Conservation (phyloP, 140 eudicot genomes). For the Ambrosia hybrid region DNA sequence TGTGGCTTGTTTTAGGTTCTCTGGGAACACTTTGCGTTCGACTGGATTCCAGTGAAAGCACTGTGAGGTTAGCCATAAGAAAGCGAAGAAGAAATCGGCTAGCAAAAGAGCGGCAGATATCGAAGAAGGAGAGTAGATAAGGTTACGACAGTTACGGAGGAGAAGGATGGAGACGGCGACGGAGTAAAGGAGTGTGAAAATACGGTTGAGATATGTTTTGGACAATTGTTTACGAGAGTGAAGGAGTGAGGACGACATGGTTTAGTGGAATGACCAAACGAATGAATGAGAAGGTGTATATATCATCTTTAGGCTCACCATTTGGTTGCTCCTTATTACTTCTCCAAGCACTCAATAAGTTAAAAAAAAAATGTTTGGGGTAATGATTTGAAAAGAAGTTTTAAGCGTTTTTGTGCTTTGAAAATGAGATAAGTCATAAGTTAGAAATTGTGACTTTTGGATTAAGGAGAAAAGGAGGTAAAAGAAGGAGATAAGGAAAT, state of each 20-base stretch:
- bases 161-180: conserved; percentile 26
- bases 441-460: too few relatives aligned
- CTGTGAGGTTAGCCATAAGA: conserved; percentile 45
- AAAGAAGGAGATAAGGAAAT: too few relatives aligned
- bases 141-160: conserved; percentile 26
- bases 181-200: conserved; percentile 39
- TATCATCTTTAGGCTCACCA: too few relatives aligned
- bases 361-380: too few relatives aligned
- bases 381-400: too few relatives aligned
- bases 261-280: neutral
- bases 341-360: too few relatives aligned
- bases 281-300: neutral
- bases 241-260: conserved; percentile 10
- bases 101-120: conserved; percentile 26
- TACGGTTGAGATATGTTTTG: conserved; percentile 48
- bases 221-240: conserved; percentile 35
- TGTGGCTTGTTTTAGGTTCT: conserved; percentile 20
- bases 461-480: too few relatives aligned
- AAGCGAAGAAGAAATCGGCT: conserved; percentile 40
- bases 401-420: too few relatives aligned
- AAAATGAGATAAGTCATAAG: too few relatives aligned
- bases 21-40: conserved; percentile 32
- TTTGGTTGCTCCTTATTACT: too few relatives aligned
- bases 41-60: conserved; percentile 43
- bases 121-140: conserved; percentile 17